A percentile compares a stretch with the other conserved stretches of the same genome.
Conservation (phyloP, 139 green algal species). For the Zygnema cylindricum region DNA sequence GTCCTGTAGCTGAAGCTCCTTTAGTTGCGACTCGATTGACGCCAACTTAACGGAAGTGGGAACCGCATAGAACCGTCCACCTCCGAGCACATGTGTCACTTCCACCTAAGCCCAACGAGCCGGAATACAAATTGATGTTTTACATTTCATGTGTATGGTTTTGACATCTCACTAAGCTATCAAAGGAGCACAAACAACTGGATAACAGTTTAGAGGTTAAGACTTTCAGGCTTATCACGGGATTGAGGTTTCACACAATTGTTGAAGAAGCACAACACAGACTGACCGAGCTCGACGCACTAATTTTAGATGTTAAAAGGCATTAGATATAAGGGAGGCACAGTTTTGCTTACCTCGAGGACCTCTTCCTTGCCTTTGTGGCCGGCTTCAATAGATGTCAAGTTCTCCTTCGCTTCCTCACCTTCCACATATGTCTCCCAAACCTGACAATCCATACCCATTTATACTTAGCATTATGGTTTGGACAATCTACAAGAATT, state of each 20-base stretch:
- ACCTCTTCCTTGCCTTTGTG: conserved; percentile 61
- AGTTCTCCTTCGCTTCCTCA: neutral
- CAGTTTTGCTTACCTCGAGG: conserved; percentile 17
- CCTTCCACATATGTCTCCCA: conserved; percentile 51
- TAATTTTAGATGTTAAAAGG: too few species aligned
- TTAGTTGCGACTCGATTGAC: conserved; percentile 34
- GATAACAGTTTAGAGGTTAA: too few species aligned
- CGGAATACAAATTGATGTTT: neutral
- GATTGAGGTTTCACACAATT: too few species aligned
- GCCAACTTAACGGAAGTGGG: neutral
- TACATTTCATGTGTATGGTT: neutral
- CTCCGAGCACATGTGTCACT: conserved; percentile 76
- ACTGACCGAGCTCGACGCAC: too few species aligned
- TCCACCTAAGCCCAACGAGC: conserved; percentile 66
- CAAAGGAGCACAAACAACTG: conserved; percentile 28
- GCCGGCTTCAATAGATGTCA: conserved; percentile 68
- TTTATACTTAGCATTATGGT: too few species aligned
- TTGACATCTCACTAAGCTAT: neutral
- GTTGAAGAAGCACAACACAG: too few species aligned
- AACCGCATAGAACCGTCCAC: neutral
- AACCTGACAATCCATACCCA: conserved; percentile 42
- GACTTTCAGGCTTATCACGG: too few species aligned
- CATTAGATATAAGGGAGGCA: too few species aligned
- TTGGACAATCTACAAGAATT: too few species aligned
- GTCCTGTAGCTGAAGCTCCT: conserved; percentile 47